A percentile compares a stretch with the other conserved stretches of the same genome.
Conservation (phyloP, 1,284 basidiomycete genomes). For the Fomitopsis schrenkii region DNA sequence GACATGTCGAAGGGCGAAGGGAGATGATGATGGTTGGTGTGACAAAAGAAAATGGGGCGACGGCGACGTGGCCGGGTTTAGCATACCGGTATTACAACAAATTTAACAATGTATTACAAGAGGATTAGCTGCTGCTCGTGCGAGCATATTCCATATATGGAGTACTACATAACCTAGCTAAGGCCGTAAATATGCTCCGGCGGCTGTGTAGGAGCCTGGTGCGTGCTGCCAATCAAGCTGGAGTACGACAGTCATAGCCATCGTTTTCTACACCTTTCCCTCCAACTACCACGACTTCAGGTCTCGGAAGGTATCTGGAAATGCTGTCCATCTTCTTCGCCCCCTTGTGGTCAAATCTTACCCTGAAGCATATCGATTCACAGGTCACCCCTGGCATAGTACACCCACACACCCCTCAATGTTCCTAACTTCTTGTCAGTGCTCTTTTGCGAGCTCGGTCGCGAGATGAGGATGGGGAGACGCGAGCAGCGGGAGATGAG, state of each 20-base stretch:
- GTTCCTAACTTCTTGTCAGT: neutral
- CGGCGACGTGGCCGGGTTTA: neutral
- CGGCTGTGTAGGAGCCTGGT: slow-evolving; percentile 2
- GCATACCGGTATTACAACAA: neutral
- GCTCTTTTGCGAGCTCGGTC: neutral
- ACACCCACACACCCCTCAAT: neutral
- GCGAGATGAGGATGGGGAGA: neutral
- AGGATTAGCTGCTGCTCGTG: too few species aligned
- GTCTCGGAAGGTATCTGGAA: neutral
- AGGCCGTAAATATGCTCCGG: neutral
- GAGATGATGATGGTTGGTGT: slow-evolving; percentile 4
- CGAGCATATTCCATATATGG: neutral
- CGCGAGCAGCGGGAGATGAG: neutral
- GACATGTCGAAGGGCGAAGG: slow-evolving; percentile 44
- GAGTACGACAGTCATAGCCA: slow-evolving; percentile 1
- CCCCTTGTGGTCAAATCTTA: neutral
- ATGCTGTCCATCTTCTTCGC: neutral
- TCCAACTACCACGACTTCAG: slow-evolving; percentile 1
- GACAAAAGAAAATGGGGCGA: neutral
- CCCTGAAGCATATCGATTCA: neutral
- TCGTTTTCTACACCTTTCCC: neutral
- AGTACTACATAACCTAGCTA: neutral
- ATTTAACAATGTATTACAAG: too few species aligned
- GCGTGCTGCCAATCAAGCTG: neutral
- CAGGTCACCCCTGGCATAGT: neutral